phyloP scores from a whole-genome alignment of 2,329 filamentous ascomycete species.

The Rhynchosporium graminicola region DNA sequence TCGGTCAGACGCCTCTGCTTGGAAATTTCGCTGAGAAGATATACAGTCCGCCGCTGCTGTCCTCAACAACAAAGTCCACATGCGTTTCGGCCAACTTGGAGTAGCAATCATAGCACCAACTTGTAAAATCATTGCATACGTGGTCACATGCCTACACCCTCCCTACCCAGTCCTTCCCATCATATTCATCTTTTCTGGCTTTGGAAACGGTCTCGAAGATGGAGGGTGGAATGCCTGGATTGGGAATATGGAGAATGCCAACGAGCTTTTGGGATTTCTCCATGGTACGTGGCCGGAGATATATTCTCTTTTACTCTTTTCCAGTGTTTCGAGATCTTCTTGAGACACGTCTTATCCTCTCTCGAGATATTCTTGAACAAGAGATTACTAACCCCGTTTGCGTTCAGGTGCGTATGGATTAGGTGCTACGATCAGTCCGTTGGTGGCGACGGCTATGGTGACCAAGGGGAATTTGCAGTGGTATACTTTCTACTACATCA shows the following conservation, averaged over 20 bases:
- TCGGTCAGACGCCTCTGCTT: no score
- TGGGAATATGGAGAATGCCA: constrained; percentile 67
- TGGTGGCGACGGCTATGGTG: constrained; percentile 73
- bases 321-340: no score
- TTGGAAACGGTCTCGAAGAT: constrained; percentile 70
- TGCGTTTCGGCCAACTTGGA: constrained; percentile 63
- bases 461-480: constrained; percentile 61
- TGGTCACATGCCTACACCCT: constrained; percentile 66
- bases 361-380: no score
- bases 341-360: no score
- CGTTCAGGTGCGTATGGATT: constrained; percentile 58
- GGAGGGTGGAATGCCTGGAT: constrained; percentile 60
- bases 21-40: neutral
- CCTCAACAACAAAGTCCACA: constrained; percentile 64
- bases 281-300: constrained; percentile 49
- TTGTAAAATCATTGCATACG: constrained; percentile 66
- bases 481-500: constrained; percentile 76
- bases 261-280: constrained; percentile 72
- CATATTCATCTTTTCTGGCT: constrained; percentile 65
- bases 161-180: constrained; percentile 68
- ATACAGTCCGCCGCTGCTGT: constrained; percentile 56
- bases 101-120: constrained; percentile 65
- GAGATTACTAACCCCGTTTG: no score
- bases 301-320: no score
- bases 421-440: constrained; percentile 67